Evolutionary conservation across 352 stramenopile genomes (phyloP).

Genomic region (Blastocystis sp.): DNA sequence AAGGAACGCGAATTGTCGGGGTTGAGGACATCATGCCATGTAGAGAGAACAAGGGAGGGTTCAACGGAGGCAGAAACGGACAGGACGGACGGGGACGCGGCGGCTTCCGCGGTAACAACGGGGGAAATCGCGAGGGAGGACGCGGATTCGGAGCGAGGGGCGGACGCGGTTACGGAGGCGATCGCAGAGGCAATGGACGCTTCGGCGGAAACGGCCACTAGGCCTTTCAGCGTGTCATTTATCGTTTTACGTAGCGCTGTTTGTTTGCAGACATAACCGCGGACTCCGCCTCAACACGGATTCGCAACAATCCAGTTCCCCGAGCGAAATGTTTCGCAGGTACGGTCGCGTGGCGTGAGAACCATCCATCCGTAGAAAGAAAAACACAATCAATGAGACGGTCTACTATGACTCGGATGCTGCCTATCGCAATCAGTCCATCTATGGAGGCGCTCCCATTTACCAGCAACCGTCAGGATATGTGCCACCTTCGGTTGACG

Average conservation of each 20-base stretch:
- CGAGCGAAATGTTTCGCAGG: constrained; percentile 14
- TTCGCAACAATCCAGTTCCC: not conserved
- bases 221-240: not conserved
- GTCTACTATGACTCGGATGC: constrained; percentile 28
- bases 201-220: not conserved
- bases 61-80: constrained; percentile 20
- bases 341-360: not conserved
- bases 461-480: not conserved
- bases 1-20: constrained; percentile 65
- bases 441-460: not conserved
- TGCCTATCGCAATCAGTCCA: constrained; percentile 31
- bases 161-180: constrained; percentile 59
- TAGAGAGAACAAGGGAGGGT: not conserved
- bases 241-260: not conserved
- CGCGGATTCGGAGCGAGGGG: constrained; percentile 59
- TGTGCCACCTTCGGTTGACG: not conserved
- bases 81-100: constrained; percentile 62
- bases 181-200: constrained; percentile 60
- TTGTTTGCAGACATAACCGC: constrained; percentile 19
- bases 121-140: constrained; percentile 60
- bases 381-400: not conserved
- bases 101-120: constrained; percentile 60
- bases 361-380: not conserved
- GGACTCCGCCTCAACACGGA: not conserved
- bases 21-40: not conserved